These are phyloP conservation scores for Populus euphratica DNA, from an alignment of 345 rosid genomes.

Conservation along the genomic window DNA sequence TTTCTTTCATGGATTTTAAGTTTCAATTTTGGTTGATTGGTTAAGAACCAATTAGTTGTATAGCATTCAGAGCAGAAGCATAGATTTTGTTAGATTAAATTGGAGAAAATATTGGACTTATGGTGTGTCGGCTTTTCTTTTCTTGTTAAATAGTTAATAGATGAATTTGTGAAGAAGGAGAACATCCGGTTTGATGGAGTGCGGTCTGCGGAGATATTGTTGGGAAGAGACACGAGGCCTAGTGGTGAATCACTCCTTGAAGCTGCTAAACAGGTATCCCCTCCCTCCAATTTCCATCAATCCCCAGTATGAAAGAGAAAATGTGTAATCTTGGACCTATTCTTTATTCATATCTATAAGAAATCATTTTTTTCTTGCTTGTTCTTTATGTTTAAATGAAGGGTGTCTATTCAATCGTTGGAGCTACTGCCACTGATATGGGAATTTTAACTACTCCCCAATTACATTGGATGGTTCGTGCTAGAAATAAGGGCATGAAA, in stretches of 20 bases:
- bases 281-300: background rate
- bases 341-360: background rate
- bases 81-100: background rate
- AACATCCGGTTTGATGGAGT: conserved; percentile 47
- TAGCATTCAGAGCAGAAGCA: no score
- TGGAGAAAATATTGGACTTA: background rate
- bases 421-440: conserved; percentile 56
- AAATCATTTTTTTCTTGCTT: background rate
- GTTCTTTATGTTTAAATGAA: conserved; percentile 18
- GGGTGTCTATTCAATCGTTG: conserved; percentile 68
- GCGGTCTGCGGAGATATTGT: conserved; percentile 48
- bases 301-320: background rate
- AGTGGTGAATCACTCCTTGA: conserved; percentile 85
- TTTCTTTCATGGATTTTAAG: background rate
- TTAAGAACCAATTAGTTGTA: no score
- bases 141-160: conserved; percentile 42
- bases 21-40: no score
- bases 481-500: conserved; percentile 63
- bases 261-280: conserved; percentile 63
- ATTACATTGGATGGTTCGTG: conserved; percentile 90
- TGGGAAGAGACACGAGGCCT: conserved; percentile 95
- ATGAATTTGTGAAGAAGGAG: conserved; percentile 60
- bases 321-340: background rate
- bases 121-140: background rate
- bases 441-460: conserved; percentile 94